phyloP scores from a whole-genome alignment of 2,329 filamentous ascomycete species.

The Epichloe typhina region DNA sequence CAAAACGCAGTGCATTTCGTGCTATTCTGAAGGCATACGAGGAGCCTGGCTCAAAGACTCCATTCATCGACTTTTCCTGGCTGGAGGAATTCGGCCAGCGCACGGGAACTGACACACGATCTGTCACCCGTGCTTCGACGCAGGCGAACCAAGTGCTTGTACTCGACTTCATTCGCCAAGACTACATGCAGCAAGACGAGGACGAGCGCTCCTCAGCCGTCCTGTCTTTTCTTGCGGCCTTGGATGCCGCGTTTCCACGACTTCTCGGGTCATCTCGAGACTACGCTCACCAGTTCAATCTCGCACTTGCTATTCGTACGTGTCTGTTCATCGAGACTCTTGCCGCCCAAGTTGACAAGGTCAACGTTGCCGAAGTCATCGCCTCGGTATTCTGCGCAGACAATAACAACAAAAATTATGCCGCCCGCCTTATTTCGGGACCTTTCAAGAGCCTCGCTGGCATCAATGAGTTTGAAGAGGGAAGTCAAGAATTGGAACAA shows the following conservation, averaged over 20 bases:
- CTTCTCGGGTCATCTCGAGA: conserved; percentile 14
- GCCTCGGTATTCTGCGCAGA: conserved; percentile 19
- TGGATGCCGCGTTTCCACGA: conserved; percentile 19
- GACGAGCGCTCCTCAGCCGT: conserved; percentile 6
- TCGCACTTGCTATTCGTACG: conserved; percentile 25
- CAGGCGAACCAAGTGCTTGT: conserved; percentile 24
- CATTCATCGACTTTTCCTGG: conserved; percentile 17
- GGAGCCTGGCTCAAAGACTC: not conserved
- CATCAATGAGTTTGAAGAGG: not conserved
- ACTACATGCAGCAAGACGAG: conserved; percentile 6
- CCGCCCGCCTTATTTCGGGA: conserved; percentile 9
- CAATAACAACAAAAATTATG: conserved; percentile 1
- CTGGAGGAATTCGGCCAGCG: conserved; percentile 3
- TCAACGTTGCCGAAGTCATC: conserved; percentile 11
- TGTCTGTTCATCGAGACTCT: conserved; percentile 19
- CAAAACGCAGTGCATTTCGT: not conserved
- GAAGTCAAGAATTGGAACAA: not conserved
- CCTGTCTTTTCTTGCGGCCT: conserved; percentile 16
- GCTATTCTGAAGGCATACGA: not conserved
- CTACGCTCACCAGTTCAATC: conserved; percentile 8
- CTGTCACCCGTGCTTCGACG: conserved; percentile 10
- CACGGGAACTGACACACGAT: not conserved
- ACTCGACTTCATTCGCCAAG: conserved; percentile 15
- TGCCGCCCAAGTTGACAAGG: conserved; percentile 4
- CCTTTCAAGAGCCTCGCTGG: conserved; percentile 15